Evolutionary conservation across 1,284 basidiomycete species (phyloP).

Genomic region (Sanghuangporus sanghuang): DNA sequence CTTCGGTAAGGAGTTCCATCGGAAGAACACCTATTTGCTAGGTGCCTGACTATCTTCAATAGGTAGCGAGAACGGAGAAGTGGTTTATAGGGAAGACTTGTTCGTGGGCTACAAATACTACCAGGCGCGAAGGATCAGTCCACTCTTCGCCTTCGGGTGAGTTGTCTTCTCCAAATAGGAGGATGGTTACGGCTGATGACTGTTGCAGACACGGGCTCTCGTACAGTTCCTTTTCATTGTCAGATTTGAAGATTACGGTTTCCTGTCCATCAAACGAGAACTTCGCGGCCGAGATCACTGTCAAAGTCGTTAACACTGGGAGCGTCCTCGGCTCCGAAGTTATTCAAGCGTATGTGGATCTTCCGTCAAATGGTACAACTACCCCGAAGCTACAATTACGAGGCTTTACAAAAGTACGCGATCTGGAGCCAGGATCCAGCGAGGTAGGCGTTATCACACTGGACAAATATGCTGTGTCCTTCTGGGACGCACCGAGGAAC

Average conservation of each 20-base stretch:
- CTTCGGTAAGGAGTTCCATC: constrained; percentile 27
- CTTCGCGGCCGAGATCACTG: constrained; percentile 35
- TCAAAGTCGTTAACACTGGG: constrained; percentile 57
- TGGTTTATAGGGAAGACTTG: constrained; percentile 60
- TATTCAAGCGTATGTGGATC: constrained; percentile 62
- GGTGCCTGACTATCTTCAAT: not conserved
- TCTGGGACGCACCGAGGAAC: constrained; percentile 42
- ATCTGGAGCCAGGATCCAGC: constrained; percentile 41
- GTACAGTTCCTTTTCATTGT: constrained; percentile 64
- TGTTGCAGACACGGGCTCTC: constrained; percentile 57
- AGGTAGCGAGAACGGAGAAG: constrained; percentile 56
- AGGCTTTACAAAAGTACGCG: constrained; percentile 51
- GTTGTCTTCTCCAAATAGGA: constrained; percentile 5
- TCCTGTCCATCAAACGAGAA: constrained; percentile 26
- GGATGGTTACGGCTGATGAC: not conserved
- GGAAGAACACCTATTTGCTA: not conserved
- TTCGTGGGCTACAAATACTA: constrained; percentile 74
- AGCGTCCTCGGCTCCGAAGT: constrained; percentile 53
- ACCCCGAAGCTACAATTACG: constrained; percentile 55
- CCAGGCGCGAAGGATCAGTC: constrained; percentile 48
- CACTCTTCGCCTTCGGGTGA: constrained; percentile 69
- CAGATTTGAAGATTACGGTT: constrained; percentile 35
- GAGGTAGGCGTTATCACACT: constrained; percentile 38
- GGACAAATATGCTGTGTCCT: constrained; percentile 57
- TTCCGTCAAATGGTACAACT: constrained; percentile 46